These are phyloP conservation scores for Pleurotus pulmonarius DNA, from an alignment of 768 basidiomycete species.

Conservation along the genomic window DNA sequence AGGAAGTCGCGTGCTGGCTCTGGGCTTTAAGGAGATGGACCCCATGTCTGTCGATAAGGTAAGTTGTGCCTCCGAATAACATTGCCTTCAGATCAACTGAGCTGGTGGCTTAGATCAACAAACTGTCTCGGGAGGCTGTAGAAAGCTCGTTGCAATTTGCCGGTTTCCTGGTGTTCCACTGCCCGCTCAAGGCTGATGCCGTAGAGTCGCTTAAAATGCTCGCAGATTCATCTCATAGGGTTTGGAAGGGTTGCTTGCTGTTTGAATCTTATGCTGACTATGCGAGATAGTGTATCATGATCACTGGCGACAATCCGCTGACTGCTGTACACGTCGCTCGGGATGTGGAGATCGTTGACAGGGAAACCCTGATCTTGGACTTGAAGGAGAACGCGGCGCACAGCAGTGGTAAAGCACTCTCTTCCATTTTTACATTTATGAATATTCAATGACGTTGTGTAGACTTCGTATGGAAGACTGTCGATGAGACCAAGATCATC, in stretches of 20 bases:
- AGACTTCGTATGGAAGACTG: slow-evolving; percentile 91
- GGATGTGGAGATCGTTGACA: slow-evolving; percentile 96
- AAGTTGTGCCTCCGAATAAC: slow-evolving; percentile 12
- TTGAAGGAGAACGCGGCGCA: slow-evolving; percentile 73
- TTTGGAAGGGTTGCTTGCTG: slow-evolving; percentile 24
- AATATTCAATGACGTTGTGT: background rate
- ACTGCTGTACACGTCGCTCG: slow-evolving; percentile 95
- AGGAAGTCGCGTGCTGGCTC: slow-evolving; percentile 90
- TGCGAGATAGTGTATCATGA: slow-evolving; percentile 85
- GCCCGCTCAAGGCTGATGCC: slow-evolving; percentile 93
- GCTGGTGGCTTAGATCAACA: slow-evolving; percentile 67
- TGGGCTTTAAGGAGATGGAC: slow-evolving; percentile 85
- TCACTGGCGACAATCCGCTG: slow-evolving; percentile 97
- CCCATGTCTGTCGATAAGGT: slow-evolving; percentile 69
- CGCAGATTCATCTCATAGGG: slow-evolving; percentile 92
- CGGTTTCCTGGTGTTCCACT: slow-evolving; percentile 99
- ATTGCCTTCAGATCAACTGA: too few species aligned
- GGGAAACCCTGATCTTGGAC: slow-evolving; percentile 91
- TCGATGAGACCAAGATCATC: slow-evolving; percentile 90
- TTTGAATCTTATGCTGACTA: too few species aligned
- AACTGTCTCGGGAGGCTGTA: slow-evolving; percentile 74
- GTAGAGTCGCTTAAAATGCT: slow-evolving; percentile 90
- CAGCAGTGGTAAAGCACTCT: slow-evolving; percentile 56
- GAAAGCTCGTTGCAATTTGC: slow-evolving; percentile 80
- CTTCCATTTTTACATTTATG: background rate